phyloP scores from a whole-genome alignment of 768 basidiomycete genomes.

The Rhodotorula graminis region DNA sequence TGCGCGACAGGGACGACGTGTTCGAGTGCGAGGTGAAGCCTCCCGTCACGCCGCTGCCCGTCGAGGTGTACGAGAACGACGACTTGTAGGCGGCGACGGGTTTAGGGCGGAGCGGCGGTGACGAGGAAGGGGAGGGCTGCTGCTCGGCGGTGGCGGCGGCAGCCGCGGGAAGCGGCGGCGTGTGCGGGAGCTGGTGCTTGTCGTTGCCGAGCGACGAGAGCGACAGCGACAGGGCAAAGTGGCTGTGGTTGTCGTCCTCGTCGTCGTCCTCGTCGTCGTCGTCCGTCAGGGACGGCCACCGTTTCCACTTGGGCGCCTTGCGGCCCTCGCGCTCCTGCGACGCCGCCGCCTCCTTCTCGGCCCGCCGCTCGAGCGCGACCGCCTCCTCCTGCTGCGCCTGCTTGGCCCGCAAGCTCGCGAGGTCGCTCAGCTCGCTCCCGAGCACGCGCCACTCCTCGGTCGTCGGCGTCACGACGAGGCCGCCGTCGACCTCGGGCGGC shows the following conservation, averaged over 20 bases:
- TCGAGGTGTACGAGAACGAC: slow-evolving; percentile 29
- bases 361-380: neutral
- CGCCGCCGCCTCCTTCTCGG: neutral
- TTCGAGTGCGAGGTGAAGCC: slow-evolving; percentile 29
- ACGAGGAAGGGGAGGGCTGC: neutral
- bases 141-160: neutral
- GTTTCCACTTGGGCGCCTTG: slow-evolving; percentile 15
- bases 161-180: neutral
- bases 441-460: slow-evolving; percentile 41
- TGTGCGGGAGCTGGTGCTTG: slow-evolving; percentile 3
- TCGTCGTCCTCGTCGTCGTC: slow-evolving; percentile 18
- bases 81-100: slow-evolving; percentile 9
- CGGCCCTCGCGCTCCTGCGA: neutral
- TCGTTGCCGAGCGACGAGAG: slow-evolving; percentile 10
- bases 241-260: slow-evolving; percentile 4
- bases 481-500: slow-evolving; percentile 4
- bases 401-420: neutral
- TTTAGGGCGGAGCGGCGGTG: neutral
- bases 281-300: slow-evolving; percentile 10
- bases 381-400: slow-evolving; percentile 4
- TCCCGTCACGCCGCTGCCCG: slow-evolving; percentile 1
- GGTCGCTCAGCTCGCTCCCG: slow-evolving; percentile 28
- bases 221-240: slow-evolving; percentile 18
- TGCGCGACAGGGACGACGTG: slow-evolving; percentile 15
- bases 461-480: slow-evolving; percentile 41